These are phyloP conservation scores for Coemansia sp. DNA, from an alignment of 192 early-diverging fungal genomes.

Conservation along the genomic window DNA sequence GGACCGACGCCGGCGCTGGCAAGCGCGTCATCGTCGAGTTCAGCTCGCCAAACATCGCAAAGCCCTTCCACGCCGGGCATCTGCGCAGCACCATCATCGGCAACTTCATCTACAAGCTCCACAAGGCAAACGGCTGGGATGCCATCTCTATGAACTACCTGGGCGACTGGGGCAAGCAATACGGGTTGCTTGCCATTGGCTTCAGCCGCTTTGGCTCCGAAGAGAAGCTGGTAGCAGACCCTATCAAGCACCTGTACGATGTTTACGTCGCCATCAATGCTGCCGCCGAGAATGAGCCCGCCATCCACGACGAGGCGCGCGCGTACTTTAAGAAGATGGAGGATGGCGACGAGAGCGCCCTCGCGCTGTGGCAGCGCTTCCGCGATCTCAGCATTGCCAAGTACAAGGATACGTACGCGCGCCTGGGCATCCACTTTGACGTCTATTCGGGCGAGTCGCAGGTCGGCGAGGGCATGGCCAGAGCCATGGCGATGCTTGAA, in stretches of 20 bases:
- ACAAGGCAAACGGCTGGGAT: conserved; percentile 87
- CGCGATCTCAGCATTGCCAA: conserved; percentile 86
- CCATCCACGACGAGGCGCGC: conserved; percentile 83
- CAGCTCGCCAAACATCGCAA: conserved; percentile 97
- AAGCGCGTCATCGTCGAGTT: conserved; percentile 91
- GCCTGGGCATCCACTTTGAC: conserved; percentile 92
- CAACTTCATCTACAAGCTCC: conserved; percentile 82
- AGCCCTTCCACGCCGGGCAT: conserved; percentile 98
- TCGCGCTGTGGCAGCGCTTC: conserved; percentile 87
- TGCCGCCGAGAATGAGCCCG: conserved; percentile 66
- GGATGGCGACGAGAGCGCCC: conserved; percentile 80
- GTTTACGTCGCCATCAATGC: conserved; percentile 90
- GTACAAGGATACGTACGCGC: conserved; percentile 89
- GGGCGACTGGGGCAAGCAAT: conserved; percentile 99
- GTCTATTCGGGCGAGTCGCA: conserved; percentile 96
- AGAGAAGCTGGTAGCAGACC: conserved; percentile 73
- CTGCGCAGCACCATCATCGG: conserved; percentile 98
- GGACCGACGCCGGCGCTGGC: conserved; percentile 65
- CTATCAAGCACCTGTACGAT: conserved; percentile 90
- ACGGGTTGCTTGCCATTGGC: conserved; percentile 92
- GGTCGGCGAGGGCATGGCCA: conserved; percentile 73
- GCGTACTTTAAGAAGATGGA: conserved; percentile 95
- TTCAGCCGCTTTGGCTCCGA: conserved; percentile 82
- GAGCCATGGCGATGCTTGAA: conserved; percentile 71
- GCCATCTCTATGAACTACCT: conserved; percentile 95